Evolutionary conservation across 495 filamentous ascomycete genomes (phyloP), one percentile per base, ranked within the genome.

Genomic region (Podospora bellae-mahoneyi): DNA sequence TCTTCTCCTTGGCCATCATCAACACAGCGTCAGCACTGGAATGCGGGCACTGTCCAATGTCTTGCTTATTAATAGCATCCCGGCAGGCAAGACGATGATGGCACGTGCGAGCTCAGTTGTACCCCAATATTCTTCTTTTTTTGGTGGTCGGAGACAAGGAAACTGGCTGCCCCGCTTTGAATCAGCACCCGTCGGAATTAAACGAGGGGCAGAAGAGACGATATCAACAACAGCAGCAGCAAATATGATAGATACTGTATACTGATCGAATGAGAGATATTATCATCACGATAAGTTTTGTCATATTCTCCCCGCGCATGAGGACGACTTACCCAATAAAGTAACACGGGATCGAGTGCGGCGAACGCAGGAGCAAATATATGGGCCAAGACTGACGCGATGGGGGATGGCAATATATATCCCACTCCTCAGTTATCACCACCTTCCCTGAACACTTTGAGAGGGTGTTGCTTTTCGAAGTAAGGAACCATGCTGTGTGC

Each of bases 121-220:
- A 58, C 26, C 55, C 55, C 55, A 19, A 26, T n/a, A 19, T 48
- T 48, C n/a, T 58, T 19, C 55, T 19, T 58, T 58, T 58, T 26
- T 58, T 19, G 55, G 55, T 58, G 55, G 55, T 26, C 3, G 6
- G 55, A 18, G 1, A 19, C 15, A 13, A 19, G 54, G 26, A 58
- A 10, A 58, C 19, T 5, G 55, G 18, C 55, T 48, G 23, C 55
- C 55, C 55, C 55, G 55, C 55, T 58, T 58, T 58, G 19, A 26
- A 58, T 58, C 55, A n/a, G 55, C 55, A 26, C 55, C 55, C 55
- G 55, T 58, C 19, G 55, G 55, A 58, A 58, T 58, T 58, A 58
- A 58, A 26, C 55, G 55, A 58, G 55, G 55, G 55, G 55, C 3
- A 56, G 19, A 13, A 48, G 39, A 13, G 39, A 32, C 30, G 30